Evolutionary conservation across 164 flowering plant species (phyloP).

Genomic region (Santalum album): DNA sequence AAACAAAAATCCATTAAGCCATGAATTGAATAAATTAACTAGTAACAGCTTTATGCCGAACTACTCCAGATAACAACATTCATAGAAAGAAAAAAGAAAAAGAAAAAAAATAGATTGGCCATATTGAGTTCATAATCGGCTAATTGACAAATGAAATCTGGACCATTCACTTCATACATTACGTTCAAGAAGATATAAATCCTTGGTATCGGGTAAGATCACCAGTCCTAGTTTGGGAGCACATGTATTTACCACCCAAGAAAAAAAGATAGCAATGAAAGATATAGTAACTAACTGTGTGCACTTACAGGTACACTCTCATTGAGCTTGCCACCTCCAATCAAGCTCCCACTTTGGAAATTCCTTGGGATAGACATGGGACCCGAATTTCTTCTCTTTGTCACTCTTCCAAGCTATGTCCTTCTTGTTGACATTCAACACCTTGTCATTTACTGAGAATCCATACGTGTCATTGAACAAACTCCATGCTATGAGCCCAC

Average conservation of each 20-base stretch:
- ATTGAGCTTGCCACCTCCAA: constrained; percentile 80
- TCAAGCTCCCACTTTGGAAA: constrained; percentile 55
- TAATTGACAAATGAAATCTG: no score
- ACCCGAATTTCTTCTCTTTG: constrained; percentile 53
- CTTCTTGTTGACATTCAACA: constrained; percentile 47
- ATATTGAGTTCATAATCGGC: no score
- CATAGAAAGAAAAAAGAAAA: neutral
- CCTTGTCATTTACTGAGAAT: constrained; percentile 31
- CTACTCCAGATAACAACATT: neutral
- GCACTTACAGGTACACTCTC: constrained; percentile 57
- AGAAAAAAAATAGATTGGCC: no score
- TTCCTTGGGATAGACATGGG: constrained; percentile 74
- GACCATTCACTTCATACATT: no score
- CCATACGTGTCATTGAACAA: constrained; percentile 78
- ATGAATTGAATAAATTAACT: neutral
- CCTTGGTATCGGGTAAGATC: neutral
- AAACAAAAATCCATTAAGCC: neutral
- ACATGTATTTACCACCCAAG: neutral
- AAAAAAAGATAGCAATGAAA: neutral
- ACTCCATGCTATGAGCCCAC: constrained; percentile 89
- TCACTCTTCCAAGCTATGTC: constrained; percentile 92
- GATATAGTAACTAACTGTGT: no score
- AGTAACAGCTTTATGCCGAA: neutral
- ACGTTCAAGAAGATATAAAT: no score
- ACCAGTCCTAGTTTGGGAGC: no score